Evolutionary conservation across 257 asterid genomes (phyloP), one percentile per base, ranked within the genome.

Genomic region (Euphrasia confusa): DNA sequence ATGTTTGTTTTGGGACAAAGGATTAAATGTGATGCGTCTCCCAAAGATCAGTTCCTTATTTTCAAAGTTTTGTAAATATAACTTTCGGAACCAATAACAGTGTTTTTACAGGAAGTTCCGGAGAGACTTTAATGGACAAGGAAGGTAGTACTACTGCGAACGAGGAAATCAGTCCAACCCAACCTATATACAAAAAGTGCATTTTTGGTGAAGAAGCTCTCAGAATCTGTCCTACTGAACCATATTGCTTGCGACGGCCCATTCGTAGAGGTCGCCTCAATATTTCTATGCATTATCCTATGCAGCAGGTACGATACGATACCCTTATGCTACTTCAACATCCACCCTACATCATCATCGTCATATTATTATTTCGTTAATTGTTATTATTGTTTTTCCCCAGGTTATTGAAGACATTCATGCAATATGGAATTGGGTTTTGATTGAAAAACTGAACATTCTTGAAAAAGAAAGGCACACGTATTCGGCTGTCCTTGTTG

Each of bases 221-320:
- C 62, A 78, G 81, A 83, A 84, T 89, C 70, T 74, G 96, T 56
- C 78, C 84, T 26, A 74, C 71, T 42, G 95, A 89, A 73, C 96
- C 96, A 63, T 93, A 93, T 80, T 79, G 95, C 81, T 84, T 93
- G 79, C 74, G 83, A 47, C 89, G 99, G 18, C 99, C 99, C 61
- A 83, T 93, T 67, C 99, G 99, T 67, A 80, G 99, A 76, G 99
- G 99, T 39, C 97, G 87, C 76, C 81, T 93, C 74, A 93, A 89
- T 74, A 81, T 87, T 63, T 93, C 99, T 75, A 77, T 79, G 66
- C 76, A 87, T 79, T 93, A 89, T 75, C 81, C 97, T 54, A 66
- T 77, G 79, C 97, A 89, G 80, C 97, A 93, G 96, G 99, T 93
- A 75, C 9, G 9, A 14, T 93, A 75, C 9, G 9, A 14, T 15